Evolutionary conservation across 2,329 filamentous ascomycete genomes (phyloP).

Genomic region (Albophoma yamanashiensis): DNA sequence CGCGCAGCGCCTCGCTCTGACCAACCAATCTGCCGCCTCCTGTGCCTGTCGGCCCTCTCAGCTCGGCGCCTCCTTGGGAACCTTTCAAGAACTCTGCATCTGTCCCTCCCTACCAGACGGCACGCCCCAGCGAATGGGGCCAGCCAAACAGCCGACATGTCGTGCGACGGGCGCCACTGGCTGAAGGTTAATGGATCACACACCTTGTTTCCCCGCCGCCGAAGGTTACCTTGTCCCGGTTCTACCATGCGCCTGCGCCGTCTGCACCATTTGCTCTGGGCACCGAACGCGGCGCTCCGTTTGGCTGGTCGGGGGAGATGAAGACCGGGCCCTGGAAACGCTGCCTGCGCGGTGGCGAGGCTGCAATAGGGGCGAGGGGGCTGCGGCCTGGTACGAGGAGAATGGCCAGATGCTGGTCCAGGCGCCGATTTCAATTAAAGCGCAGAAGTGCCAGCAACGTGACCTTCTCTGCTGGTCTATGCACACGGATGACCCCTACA

Average conservation of each 20-base stretch:
- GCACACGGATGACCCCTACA: neutral
- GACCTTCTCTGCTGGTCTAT: neutral
- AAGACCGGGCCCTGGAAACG: neutral
- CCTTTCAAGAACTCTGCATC: neutral
- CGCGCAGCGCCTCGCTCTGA: neutral
- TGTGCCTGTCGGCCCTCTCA: neutral
- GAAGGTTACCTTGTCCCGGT: neutral
- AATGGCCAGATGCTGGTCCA: neutral
- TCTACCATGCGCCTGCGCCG: too few species aligned
- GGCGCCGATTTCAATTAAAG: neutral
- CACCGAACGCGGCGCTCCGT: neutral
- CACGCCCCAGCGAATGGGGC: neutral
- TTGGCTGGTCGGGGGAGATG: neutral
- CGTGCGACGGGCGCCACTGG: neutral
- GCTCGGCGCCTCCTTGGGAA: neutral
- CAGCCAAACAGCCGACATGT: neutral
- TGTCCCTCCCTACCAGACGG: too few species aligned
- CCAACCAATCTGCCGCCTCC: conserved; percentile 1
- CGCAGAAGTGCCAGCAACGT: neutral
- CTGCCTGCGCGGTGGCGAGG: neutral
- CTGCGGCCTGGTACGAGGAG: neutral
- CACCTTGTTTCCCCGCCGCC: neutral
- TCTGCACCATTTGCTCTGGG: neutral
- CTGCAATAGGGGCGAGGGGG: neutral
- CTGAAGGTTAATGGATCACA: neutral